Conservation (phyloP, 139 green algal genomes). For the Chlamydomonas schloesseri region DNA sequence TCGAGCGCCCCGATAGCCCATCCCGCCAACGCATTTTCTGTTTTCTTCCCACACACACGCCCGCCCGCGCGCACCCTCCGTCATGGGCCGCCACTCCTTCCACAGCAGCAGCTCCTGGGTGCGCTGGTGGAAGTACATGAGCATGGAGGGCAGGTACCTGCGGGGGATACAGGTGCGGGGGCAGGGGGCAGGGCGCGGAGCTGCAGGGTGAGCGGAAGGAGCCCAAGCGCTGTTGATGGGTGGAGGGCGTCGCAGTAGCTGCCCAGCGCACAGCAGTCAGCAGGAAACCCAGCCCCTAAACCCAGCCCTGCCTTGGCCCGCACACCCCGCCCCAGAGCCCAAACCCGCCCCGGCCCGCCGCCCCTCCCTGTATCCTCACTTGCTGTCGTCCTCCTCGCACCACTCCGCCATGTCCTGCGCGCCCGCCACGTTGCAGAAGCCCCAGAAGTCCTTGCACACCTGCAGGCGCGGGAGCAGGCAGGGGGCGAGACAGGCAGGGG, state of each 20-base stretch:
- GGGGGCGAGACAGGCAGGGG: too few relatives aligned
- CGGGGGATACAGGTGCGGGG: background rate
- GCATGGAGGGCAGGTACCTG: conserved; percentile 62
- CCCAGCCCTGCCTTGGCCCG: too few relatives aligned
- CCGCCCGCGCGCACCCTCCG: too few relatives aligned
- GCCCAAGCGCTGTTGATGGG: background rate
- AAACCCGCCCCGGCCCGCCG: too few relatives aligned
- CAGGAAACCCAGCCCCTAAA: too few relatives aligned
- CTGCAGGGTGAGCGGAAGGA: conserved; percentile 1
- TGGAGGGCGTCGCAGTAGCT: background rate
- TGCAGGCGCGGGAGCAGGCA: too few relatives aligned
- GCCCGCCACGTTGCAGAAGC: conserved; percentile 23
- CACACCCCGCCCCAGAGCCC: too few relatives aligned
- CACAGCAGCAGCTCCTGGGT: conserved; percentile 58
- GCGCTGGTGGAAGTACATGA: conserved; percentile 70
- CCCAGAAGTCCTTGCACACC: conserved; percentile 43
- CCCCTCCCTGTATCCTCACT: too few relatives aligned
- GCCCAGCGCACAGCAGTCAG: background rate
- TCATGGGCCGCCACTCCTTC: conserved; percentile 57
- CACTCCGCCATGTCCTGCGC: conserved; percentile 19
- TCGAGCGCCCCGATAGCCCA: too few relatives aligned
- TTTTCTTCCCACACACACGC: too few relatives aligned
- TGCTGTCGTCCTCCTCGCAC: conserved; percentile 27
- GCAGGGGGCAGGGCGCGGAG: background rate
- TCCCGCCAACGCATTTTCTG: too few relatives aligned